Evolutionary conservation across 1,284 basidiomycete species (phyloP).

Genomic region (Moesziomyces aphidis): DNA sequence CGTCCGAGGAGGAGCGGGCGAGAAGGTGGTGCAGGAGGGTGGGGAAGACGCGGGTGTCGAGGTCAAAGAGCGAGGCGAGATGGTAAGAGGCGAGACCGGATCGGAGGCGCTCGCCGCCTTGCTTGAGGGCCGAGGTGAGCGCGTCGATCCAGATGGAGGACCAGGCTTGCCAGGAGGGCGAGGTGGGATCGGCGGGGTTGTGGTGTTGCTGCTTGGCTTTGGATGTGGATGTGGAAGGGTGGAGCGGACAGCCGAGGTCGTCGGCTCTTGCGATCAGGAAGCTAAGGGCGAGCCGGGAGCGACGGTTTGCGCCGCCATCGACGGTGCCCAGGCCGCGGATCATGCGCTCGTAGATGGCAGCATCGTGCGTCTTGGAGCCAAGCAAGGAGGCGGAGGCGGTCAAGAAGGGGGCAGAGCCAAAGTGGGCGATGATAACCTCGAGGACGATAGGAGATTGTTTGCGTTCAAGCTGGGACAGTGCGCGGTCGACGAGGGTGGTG

Average conservation of each 20-base stretch:
- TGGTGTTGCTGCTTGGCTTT: not conserved
- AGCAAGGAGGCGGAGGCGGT: conserved; percentile 2
- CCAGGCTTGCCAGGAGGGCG: conserved; percentile 24
- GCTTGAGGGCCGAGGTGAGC: conserved; percentile 20
- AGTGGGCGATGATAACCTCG: conserved; percentile 40
- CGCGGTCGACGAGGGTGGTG: conserved; percentile 26
- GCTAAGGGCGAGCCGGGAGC: conserved; percentile 31
- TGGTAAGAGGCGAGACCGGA: conserved; percentile 50
- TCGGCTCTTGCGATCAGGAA: conserved; percentile 31
- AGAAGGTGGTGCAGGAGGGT: conserved; percentile 32
- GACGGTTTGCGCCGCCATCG: conserved; percentile 42
- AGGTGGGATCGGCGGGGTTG: not conserved
- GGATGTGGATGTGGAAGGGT: not conserved
- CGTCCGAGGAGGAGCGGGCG: conserved; percentile 2
- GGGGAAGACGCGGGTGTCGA: conserved; percentile 36
- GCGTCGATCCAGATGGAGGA: conserved; percentile 25
- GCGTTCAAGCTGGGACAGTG: conserved; percentile 37
- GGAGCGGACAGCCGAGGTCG: conserved; percentile 22
- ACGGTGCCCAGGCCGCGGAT: conserved; percentile 41
- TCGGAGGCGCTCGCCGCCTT: conserved; percentile 39
- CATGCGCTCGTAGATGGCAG: conserved; percentile 43
- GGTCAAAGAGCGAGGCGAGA: conserved; percentile 36
- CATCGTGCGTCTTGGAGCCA: conserved; percentile 11
- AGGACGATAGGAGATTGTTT: conserved; percentile 46
- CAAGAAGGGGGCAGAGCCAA: conserved; percentile 40